Base-by-base conservation (phyloP, 331 rosid species). In the Quercus tomentella region DNA sequence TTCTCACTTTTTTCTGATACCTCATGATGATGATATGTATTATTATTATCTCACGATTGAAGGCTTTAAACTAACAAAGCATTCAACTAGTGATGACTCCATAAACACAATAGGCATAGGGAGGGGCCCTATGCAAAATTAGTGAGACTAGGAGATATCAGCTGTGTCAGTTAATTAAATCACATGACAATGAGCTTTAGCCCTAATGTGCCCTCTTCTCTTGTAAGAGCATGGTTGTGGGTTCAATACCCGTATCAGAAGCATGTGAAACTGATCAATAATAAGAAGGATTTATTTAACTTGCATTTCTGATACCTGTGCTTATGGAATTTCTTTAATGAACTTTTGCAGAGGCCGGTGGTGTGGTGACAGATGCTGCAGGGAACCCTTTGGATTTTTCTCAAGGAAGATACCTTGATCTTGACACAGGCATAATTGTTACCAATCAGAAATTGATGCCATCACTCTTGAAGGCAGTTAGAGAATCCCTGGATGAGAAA, bases 391-490 rank as follows among this genome's bases (percentile, higher is more conserved):
- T 95, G 93, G 96, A 95, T 79, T 95, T 93, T 70, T 93, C 97
- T 2, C 90, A 87, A 82, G 97, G 97, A 74, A 89, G 77, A 80
- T 92, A 84, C 82, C 96, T 95, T 58, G 97, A 93, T 83, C 81
- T 95, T 70, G 90, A 78, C 65, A 75, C 91, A 2, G 99, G 99
- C 79, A 95, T 93, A 57, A 84, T 95, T 56, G 97, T 90, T 56
- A 89, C 97, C 56, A 95, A 95, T 81, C 88, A 86, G 88, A 92
- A 89, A 73, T 72, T 95, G 88, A 95, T 92, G 98, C 97, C 98
- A 18, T 87, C 86, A 10, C 97, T 92, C 55, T 82, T 95, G 81
- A 88, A 79, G 88, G 99, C 97, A 35, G 97, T 91, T 70, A 87
- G 81, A 85, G 97, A 91, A 81, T 89, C 97, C 15, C 81, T 93